Evolutionary conservation across 164 flowering plant species (phyloP).

Genomic region (Chimonanthus salicifolius): DNA sequence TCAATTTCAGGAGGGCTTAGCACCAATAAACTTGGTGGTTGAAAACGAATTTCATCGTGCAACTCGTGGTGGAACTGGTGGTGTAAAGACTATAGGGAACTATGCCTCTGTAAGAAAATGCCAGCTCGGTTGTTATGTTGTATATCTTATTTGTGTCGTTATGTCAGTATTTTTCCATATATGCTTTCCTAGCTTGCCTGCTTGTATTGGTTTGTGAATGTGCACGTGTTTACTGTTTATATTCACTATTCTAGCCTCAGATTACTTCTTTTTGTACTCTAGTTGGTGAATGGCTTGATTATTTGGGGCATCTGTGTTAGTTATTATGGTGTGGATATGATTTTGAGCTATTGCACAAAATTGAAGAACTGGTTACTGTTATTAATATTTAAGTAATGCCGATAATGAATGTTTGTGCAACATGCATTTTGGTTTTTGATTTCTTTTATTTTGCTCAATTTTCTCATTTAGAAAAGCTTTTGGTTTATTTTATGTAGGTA

Average conservation of each 20-base stretch:
- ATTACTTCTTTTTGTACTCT: neutral
- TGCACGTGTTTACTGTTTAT: too few species aligned
- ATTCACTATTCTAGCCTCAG: too few species aligned
- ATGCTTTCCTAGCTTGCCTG: neutral
- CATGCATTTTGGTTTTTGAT: neutral
- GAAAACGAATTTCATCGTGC: constrained; percentile 89
- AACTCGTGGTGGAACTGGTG: constrained; percentile 95
- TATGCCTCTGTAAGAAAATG: constrained; percentile 84
- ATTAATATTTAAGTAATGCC: neutral
- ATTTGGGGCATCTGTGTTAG: neutral
- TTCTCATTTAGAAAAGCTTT: neutral
- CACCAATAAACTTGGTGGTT: constrained; percentile 79
- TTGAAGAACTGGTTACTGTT: neutral
- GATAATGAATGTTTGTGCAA: neutral
- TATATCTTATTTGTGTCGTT: neutral
- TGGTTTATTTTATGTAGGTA: constrained; percentile 28
- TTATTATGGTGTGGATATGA: neutral
- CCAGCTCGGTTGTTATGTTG: neutral
- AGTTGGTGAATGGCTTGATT: too few species aligned
- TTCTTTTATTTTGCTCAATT: neutral
- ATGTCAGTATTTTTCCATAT: neutral
- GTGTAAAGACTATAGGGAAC: constrained; percentile 90
- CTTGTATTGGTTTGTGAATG: too few species aligned
- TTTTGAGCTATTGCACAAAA: neutral
- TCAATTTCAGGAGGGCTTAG: constrained; percentile 69